Evolutionary conservation across 441 rosid genomes (phyloP), one percentile per base, ranked within the genome.

Genomic region (Euphorbia schlechtendalii): DNA sequence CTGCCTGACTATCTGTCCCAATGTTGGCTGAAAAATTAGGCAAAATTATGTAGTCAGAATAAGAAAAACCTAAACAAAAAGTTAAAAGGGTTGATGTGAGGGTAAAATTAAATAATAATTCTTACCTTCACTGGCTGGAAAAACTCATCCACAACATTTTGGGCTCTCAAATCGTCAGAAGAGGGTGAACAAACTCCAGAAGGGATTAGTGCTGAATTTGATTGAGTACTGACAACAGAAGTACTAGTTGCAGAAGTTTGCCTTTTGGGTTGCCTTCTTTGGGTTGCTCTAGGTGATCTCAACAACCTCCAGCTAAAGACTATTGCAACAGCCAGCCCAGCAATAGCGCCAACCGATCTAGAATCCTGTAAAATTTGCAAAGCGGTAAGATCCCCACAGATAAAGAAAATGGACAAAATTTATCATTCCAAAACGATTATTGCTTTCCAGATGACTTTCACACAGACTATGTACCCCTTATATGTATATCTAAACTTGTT

Each of bases 1-100:
- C 82, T 89, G 98, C 74, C 96, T 86, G 61, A 91, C 95, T 74
- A 87, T 69, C 71, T 91, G 98, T 56, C 88, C 96, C 83, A 94
- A 63, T 5, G 96, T 87, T 55, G 88, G 96, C 99, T 91, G 86
- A 62, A 77, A 75, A 34, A 34, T 34, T 54, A 27, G 36, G n/a
- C 66, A 48, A 57, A 11, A 27, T 40, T 67, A 46, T 5, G 1
- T 34, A 18, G 46, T 34, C 65, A 38, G 53, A 69, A 67, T 15
- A 22, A 61, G 27, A 65, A 56, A 13, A 61, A 34, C 40, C 21
- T 34, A 60, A 2, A 22, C 34, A 67, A 15, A 46, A n/a, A 43
- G 64, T 24, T 20, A 68, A 24, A 48, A 4, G 61, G 11, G 32
- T 71, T 54, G 70, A 13, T 10, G 24, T 30, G 4, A 15, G 22